Evolutionary conservation across 805 yeast genomes (phyloP), one percentile per base, ranked within the genome.

Genomic region (Pichia phayaonensis): DNA sequence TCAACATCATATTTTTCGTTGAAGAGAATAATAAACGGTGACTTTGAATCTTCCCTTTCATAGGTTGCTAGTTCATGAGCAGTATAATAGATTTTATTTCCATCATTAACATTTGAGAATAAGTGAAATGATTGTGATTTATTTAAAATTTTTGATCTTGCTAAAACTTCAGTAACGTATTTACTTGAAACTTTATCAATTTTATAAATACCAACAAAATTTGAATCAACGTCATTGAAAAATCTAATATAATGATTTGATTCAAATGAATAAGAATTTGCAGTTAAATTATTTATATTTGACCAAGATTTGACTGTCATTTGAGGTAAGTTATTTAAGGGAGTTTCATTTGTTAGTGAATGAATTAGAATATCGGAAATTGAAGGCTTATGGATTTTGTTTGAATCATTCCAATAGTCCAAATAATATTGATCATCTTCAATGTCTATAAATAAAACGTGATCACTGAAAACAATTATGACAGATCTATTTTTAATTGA

Each of bases 101-200:
- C 52, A n/a, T 51, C 45, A 4, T 41, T 27, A 22, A 54, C 58
- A 3, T 79, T 71, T 56, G 76, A 80, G 72, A 92, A 92, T 31
- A 92, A 68, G 68, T 90, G 97, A 67, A 90, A 89, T 3, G 96
- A 90, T 45, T 89, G 85, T 1, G 82, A 77, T 61, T 92, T 90
- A 61, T 81, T 80, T 48, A 90, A 71, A 21, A 88, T 76, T 54
- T 79, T 80, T 0, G 95, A 85, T 62, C 86, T 84, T 52, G 81
- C 79, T 7, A 84, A 62, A 38, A 81, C 67, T 47, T 79, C 81
- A 34, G 83, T 73, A 39, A 85, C 72, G 47, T 73, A 74, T 23
- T 56, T 53, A 44, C 69, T 64, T 1, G 66, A 53, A 24, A 52
- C 58, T 42, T 58, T 58, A 47, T 57, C 52, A 56, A 57, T 44